Evolutionary conservation across 2,329 filamentous ascomycete genomes (phyloP).

Genomic region (Sporothrix variecibatus): DNA sequence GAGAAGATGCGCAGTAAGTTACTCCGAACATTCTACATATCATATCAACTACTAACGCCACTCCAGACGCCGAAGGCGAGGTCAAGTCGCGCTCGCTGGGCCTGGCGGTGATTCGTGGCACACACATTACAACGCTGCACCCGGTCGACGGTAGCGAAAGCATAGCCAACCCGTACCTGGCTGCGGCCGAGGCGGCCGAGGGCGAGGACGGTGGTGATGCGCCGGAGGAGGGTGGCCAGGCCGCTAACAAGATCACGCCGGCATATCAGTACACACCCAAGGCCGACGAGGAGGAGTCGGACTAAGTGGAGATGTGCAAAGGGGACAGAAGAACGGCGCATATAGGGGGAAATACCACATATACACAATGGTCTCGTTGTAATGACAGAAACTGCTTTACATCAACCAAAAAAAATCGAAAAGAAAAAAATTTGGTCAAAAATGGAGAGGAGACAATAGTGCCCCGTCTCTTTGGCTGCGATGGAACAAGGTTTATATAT

Average conservation of each 20-base stretch:
- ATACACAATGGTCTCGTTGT: neutral
- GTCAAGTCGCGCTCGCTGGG: conserved; percentile 78
- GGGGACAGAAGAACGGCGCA: neutral
- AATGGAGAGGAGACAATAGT: neutral
- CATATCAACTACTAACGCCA: neutral
- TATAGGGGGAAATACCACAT: neutral
- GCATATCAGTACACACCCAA: conserved; percentile 32
- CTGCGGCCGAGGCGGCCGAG: conserved; percentile 62
- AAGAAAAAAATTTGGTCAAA: neutral
- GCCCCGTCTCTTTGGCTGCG: neutral
- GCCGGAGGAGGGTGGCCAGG: neutral
- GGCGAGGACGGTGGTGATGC: conserved; percentile 4
- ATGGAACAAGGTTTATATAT: neutral
- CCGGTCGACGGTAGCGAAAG: conserved; percentile 93
- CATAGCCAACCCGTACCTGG: conserved; percentile 90
- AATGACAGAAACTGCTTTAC: neutral
- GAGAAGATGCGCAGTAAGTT: conserved; percentile 80
- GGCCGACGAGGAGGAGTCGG: conserved; percentile 26
- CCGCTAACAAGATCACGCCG: conserved; percentile 26
- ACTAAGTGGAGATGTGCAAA: neutral
- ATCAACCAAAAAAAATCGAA: neutral
- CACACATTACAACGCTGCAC: conserved; percentile 87
- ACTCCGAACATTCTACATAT: no score
- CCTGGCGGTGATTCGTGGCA: conserved; percentile 87
- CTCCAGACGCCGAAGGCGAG: conserved; percentile 86